Evolutionary conservation across 768 basidiomycete species (phyloP).

Genomic region (Glaciozyma martinii): DNA sequence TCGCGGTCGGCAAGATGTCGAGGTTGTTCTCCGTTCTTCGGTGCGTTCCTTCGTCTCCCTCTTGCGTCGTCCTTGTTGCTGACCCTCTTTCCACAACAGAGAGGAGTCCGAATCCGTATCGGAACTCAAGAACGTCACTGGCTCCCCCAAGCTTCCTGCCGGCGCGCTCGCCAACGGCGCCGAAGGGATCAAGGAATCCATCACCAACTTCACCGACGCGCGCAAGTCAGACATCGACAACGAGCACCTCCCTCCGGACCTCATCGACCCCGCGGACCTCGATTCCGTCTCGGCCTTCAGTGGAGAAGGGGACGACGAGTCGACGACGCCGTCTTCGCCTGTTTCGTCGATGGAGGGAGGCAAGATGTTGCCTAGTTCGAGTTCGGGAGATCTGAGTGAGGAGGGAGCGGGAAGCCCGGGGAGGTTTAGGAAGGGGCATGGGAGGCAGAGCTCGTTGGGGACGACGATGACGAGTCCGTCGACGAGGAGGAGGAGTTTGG

Average conservation of each 20-base stretch:
- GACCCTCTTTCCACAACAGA: constrained; percentile 42
- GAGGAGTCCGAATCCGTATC: constrained; percentile 98
- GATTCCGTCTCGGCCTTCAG: constrained; percentile 24
- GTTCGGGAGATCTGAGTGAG: not conserved
- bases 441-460: constrained; percentile 71
- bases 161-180: constrained; percentile 76
- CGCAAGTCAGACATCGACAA: constrained; percentile 79
- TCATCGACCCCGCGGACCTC: constrained; percentile 55
- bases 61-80: not conserved
- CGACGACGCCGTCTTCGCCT: constrained; percentile 34
- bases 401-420: constrained; percentile 32
- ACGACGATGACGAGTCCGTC: constrained; percentile 94
- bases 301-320: constrained; percentile 29
- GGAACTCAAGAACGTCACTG: constrained; percentile 84
- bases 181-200: constrained; percentile 91
- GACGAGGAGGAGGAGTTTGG: constrained; percentile 79
- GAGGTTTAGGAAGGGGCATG: constrained; percentile 59
- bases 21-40: constrained; percentile 90
- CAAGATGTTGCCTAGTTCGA: no score
- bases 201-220: constrained; percentile 87
- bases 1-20: constrained; percentile 93
- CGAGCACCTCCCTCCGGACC: constrained; percentile 91
- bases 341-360: constrained; percentile 31
- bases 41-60: constrained; percentile 45
- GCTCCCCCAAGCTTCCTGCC: constrained; percentile 64